phyloP scores from a whole-genome alignment of 495 filamentous ascomycete species.

The Margaritispora aquatica region DNA sequence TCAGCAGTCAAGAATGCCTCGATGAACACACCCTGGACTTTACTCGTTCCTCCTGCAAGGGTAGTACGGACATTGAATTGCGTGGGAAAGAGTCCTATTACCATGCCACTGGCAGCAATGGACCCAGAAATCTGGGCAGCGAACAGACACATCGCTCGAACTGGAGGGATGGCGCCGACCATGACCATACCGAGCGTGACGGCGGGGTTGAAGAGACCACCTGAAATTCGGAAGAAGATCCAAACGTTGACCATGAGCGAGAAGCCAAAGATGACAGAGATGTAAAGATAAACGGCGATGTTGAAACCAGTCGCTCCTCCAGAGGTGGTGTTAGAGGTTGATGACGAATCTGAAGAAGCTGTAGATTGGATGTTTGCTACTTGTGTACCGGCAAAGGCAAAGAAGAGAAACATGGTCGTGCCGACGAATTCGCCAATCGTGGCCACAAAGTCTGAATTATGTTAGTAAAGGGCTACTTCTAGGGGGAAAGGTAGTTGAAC shows the following conservation, averaged over 20 bases:
- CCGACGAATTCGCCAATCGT: conserved; percentile 39
- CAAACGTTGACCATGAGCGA: conserved; percentile 60
- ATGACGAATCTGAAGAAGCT: conserved; percentile 16
- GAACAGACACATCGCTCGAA: conserved; percentile 45
- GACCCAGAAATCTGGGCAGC: conserved; percentile 49
- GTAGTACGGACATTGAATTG: conserved; percentile 39
- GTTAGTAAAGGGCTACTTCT: neutral
- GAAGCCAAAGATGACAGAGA: conserved; percentile 52
- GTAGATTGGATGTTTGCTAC: conserved; percentile 27
- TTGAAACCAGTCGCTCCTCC: conserved; percentile 24
- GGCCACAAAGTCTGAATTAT: conserved; percentile 26
- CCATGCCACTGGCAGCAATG: conserved; percentile 50
- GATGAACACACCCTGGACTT: conserved; percentile 47
- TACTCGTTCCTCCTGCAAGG: conserved; percentile 33
- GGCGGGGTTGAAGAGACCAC: conserved; percentile 62
- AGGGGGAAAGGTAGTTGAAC: neutral
- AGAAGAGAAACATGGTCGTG: conserved; percentile 47
- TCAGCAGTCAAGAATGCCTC: conserved; percentile 47
- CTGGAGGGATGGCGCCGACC: conserved; percentile 44
- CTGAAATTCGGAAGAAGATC: conserved; percentile 60
- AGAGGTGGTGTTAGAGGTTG: conserved; percentile 21
- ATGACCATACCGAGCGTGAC: conserved; percentile 53
- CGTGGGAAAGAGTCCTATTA: conserved; percentile 45
- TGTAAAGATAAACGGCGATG: conserved; percentile 40
- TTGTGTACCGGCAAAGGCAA: conserved; percentile 37